Conservation (phyloP, 1,284 basidiomycete genomes). For the Grifola frondosa region DNA sequence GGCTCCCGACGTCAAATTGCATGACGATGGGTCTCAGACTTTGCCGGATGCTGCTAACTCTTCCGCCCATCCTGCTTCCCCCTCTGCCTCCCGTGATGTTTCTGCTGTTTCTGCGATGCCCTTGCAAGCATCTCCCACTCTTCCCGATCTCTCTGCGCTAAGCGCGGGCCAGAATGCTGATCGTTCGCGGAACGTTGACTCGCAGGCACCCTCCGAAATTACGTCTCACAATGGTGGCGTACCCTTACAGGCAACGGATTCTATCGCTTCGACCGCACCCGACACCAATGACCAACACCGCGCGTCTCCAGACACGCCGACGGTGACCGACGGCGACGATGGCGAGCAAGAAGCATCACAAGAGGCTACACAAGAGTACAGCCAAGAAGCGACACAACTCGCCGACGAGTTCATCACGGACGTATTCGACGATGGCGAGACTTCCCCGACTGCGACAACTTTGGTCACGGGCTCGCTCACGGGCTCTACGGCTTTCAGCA, state of each 20-base stretch:
- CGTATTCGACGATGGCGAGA: conserved; percentile 2
- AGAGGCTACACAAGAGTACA: conserved; percentile 19
- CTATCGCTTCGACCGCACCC: conserved; percentile 48
- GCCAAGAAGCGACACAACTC: conserved; percentile 9
- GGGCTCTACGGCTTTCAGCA: conserved; percentile 4
- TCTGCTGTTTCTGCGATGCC: conserved; percentile 42
- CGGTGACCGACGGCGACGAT: conserved; percentile 21
- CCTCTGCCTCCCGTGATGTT: conserved; percentile 38
- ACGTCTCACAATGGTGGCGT: conserved; percentile 1
- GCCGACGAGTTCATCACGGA: too few relatives aligned
- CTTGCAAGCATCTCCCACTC: conserved; percentile 32
- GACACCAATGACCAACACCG: conserved; percentile 42
- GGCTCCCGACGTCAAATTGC: conserved; percentile 23
- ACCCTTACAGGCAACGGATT: conserved; percentile 40
- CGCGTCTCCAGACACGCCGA: conserved; percentile 22
- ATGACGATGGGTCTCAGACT: conserved; percentile 10
- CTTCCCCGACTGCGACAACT: conserved; percentile 3
- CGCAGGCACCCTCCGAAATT: conserved; percentile 18
- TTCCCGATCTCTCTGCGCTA: conserved; percentile 5
- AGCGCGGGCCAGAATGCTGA: conserved; percentile 16
- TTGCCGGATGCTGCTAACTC: conserved; percentile 8
- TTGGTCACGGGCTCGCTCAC: conserved; percentile 7
- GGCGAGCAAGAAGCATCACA: conserved; percentile 15
- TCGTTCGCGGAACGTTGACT: conserved; percentile 19
- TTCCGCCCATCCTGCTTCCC: conserved; percentile 43